Percentiles rank a stretch among this genome's conserved stretches.
phyloP scores from a whole-genome alignment of 345 rosid species.

The Melastoma malabathricum region DNA sequence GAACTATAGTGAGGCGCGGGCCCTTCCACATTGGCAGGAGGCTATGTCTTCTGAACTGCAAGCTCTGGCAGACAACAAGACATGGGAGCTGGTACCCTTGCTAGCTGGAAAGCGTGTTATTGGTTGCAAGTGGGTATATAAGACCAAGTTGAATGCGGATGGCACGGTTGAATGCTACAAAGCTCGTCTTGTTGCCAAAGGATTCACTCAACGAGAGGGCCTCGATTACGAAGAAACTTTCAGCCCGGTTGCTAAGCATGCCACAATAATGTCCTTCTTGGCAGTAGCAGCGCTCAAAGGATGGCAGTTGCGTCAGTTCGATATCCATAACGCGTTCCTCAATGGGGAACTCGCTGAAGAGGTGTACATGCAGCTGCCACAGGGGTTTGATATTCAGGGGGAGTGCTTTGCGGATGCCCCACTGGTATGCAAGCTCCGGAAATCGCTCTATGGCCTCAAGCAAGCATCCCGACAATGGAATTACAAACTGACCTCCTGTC shows the following conservation, averaged over 20 bases:
- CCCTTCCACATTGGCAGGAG: too few species aligned
- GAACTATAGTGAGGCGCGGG: accelerated
- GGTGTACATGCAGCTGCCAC: too few species aligned
- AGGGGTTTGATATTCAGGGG: accelerated
- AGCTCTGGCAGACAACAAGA: neutral
- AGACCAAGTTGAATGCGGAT: neutral
- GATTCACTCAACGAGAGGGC: neutral
- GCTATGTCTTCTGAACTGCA: neutral
- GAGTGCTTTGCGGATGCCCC: too few species aligned
- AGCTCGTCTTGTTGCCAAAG: neutral
- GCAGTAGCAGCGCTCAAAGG: neutral
- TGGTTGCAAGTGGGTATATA: neutral
- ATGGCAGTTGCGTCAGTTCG: neutral
- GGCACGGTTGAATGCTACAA: too few species aligned
- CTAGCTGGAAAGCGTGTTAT: neutral
- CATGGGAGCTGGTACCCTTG: neutral
- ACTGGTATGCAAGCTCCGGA: neutral
- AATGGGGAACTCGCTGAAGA: too few species aligned
- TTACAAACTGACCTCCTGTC: too few species aligned
- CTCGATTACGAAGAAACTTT: too few species aligned
- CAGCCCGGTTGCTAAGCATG: neutral
- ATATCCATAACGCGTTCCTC: too few species aligned
- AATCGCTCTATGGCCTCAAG: neutral
- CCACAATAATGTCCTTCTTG: neutral
- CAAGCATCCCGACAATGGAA: neutral